Conservation (phyloP, 441 rosid genomes). For the Gossypium lobatum region DNA sequence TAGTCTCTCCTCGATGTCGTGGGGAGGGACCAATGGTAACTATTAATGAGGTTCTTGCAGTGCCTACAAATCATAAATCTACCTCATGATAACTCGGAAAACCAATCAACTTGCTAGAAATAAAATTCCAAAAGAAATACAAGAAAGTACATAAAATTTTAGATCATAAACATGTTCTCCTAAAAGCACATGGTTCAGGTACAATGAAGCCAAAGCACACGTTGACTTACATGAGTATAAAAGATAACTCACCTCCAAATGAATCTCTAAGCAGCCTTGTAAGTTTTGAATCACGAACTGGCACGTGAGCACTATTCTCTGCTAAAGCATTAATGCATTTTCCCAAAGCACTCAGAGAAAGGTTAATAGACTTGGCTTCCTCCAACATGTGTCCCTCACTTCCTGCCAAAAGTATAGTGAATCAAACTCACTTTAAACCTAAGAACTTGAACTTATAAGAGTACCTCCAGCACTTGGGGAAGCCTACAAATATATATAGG, state of each 20-base stretch:
- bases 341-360: conserved; percentile 94
- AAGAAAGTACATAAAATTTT: background rate
- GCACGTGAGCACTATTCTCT: conserved; percentile 91
- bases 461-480: background rate
- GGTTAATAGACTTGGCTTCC: conserved; percentile 98
- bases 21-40: conserved; percentile 99
- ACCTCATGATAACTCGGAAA: background rate
- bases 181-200: conserved; percentile 1
- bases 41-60: conserved; percentile 93
- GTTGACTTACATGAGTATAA: conserved; percentile 3
- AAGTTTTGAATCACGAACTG: conserved; percentile 97
- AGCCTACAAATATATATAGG: background rate
- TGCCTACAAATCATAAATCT: conserved; percentile 45
- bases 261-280: conserved; percentile 93
- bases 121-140: background rate
- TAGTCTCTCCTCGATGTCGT: conserved; percentile 97
- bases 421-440: conserved; percentile 8
- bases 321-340: conserved; percentile 99
- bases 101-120: conserved; percentile 1
- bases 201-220: background rate
- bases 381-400: conserved; percentile 98
- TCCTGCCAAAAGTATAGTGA: conserved; percentile 48
- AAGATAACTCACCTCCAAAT: conserved; percentile 78
- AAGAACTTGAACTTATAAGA: background rate
- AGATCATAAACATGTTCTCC: background rate